Evolutionary conservation across 2,329 filamentous ascomycete species (phyloP).

Genomic region (Anthostomella pinea): DNA sequence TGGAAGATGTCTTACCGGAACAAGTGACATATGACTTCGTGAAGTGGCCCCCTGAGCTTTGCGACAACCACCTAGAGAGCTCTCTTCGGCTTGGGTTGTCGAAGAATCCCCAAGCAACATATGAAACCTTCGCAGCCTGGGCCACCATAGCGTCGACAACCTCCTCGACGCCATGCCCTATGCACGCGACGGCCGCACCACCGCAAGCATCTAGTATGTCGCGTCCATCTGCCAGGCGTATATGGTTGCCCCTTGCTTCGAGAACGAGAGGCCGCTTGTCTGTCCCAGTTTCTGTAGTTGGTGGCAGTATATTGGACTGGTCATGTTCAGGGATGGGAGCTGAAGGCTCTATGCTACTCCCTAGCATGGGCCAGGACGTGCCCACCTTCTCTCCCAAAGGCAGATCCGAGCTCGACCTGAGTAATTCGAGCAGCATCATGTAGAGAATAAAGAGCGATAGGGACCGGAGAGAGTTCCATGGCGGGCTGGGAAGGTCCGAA

Average conservation of each 20-base stretch:
- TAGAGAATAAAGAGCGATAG: no score
- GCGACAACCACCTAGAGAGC: conserved; percentile 37
- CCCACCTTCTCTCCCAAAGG: no score
- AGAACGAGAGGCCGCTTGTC: neutral
- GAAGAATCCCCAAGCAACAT: conserved; percentile 46
- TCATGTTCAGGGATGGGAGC: no score
- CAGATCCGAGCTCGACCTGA: no score
- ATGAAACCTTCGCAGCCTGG: conserved; percentile 41
- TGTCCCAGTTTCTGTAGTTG: no score
- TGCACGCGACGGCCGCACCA: conserved; percentile 68
- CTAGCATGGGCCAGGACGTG: no score
- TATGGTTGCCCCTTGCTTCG: neutral
- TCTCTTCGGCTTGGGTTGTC: conserved; percentile 51
- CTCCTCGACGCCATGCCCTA: conserved; percentile 64
- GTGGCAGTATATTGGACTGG: no score
- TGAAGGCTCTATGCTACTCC: no score
- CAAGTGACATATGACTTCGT: conserved; percentile 37
- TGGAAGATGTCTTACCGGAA: conserved; percentile 25
- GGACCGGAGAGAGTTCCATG: no score
- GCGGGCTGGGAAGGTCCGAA: no score
- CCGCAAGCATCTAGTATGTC: conserved; percentile 69
- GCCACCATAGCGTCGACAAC: conserved; percentile 57
- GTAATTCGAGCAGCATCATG: no score
- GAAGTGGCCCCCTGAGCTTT: conserved; percentile 36
- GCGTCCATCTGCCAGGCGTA: conserved; percentile 1